Evolutionary conservation across 306 rosid species (phyloP).

Genomic region (Mimosa pudica): DNA sequence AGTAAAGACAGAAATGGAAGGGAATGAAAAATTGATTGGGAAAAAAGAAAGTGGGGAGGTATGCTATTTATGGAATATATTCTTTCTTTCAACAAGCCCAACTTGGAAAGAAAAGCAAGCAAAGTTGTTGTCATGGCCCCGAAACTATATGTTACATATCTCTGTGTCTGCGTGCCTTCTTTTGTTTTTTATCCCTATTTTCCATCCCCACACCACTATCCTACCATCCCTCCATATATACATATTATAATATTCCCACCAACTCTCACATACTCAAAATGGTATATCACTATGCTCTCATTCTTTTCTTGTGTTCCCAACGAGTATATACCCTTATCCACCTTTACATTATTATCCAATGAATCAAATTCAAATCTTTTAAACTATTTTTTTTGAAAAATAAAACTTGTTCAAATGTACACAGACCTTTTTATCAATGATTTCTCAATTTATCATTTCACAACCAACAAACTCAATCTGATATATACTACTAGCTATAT

Average conservation of each 20-base stretch:
- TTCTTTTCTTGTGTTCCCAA: not conserved
- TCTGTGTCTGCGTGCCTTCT: not conserved
- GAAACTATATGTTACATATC: too few species aligned
- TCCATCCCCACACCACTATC: not conserved
- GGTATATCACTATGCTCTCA: not conserved
- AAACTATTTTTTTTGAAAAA: too few species aligned
- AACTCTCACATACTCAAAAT: not conserved
- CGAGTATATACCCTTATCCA: not conserved
- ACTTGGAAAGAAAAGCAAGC: not conserved
- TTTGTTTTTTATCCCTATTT: too few species aligned
- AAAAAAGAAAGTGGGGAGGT: too few species aligned
- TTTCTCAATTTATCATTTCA: too few species aligned
- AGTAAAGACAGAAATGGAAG: not conserved
- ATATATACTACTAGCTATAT: too few species aligned
- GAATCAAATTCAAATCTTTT: not conserved
- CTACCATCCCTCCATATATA: not conserved
- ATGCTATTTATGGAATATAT: slow-evolving; percentile 23
- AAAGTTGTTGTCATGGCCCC: not conserved
- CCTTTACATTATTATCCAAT: too few species aligned
- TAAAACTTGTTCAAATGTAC: too few species aligned
- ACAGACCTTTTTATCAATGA: too few species aligned
- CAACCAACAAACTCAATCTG: too few species aligned
- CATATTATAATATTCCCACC: not conserved
- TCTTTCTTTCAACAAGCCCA: slow-evolving; percentile 3
- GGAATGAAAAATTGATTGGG: not conserved